Evolutionary conservation across 1,284 basidiomycete species (phyloP), one percentile per base, ranked within the genome.

Genomic region (Sporisorium iseilematis-ciliati): DNA sequence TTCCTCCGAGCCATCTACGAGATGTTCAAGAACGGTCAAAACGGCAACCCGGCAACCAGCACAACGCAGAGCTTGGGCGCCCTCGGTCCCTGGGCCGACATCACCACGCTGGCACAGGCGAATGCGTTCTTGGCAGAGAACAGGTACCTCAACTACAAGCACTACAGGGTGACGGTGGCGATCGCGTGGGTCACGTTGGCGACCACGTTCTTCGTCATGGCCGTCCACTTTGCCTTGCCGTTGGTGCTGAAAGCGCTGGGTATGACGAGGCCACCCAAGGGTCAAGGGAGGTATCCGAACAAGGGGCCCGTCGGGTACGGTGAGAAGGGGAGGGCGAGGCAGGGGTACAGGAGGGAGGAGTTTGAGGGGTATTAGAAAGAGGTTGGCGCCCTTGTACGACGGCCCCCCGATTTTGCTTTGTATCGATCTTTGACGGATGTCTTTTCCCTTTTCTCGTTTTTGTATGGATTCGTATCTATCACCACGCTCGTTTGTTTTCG

Each of bases 201-300:
- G 0, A 72, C 77, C 12, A 63, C 62, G 6, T 81, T 81, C 76
- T 75, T 81, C 14, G 73, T 70, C n/a, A 80, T 77, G 65, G 69
- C 65, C 18, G 79, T 81, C n/a, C 79, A 81, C 65, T 81, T 80
- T 58, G 71, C 75, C 1, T 49, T 81, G 10, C 79, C 79, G 4
- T 33, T 77, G 14, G 70, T 77, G 33, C 48, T 76, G 29, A 74
- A 79, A 51, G 59, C 64, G 1, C n/a, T 79, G 18, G 77, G 77
- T 29, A 74, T 79, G 66, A 77, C 73, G 10, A 62, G 73, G 20
- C 73, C 73, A 3, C 73, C 74, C 25, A 76, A 67, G 62, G 69
- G 57, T 18, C 45, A 72, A 25, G 38, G 58, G 2, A 49, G 57
- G 43, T 14, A 51, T 7, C 45, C 25, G 14, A 26, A n/a, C 10